Conservation (phyloP, 1,139 yeast species). For the Pichia sp. region DNA sequence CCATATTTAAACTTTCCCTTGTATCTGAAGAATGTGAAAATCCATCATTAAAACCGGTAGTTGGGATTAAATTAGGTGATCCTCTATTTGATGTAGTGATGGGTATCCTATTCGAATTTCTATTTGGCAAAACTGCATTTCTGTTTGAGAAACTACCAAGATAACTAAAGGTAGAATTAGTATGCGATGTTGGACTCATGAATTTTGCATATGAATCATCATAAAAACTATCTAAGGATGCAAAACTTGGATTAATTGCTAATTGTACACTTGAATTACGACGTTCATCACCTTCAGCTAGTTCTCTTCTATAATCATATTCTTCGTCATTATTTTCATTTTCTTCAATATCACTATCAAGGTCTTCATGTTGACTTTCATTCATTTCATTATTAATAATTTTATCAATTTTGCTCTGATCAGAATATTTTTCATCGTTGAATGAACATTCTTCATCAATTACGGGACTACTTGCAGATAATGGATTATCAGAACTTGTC, state of each 20-base stretch:
- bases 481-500: background rate
- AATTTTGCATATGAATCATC: constrained; percentile 37
- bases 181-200: constrained; percentile 2
- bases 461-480: constrained; percentile 2
- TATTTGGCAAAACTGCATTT: background rate
- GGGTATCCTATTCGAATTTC: background rate
- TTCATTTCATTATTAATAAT: too few species aligned
- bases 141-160: constrained; percentile 4
- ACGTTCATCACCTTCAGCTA: constrained; percentile 9
- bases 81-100: constrained; percentile 2
- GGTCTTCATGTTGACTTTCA: too few species aligned
- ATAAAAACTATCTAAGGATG: constrained; percentile 67
- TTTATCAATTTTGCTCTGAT: too few species aligned
- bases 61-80: constrained; percentile 4
- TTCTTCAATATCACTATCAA: background rate
- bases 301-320: constrained; percentile 28
- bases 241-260: constrained; percentile 69
- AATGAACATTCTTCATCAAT: background rate
- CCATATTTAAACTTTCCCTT: constrained; percentile 1
- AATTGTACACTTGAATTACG: constrained; percentile 32
- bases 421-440: too few species aligned
- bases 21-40: background rate
- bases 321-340: constrained; percentile 2
- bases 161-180: background rate
- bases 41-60: background rate